These are phyloP conservation scores for Fusarium pininemorale DNA, from an alignment of 2,329 filamentous ascomycete genomes.

Conservation along the genomic window DNA sequence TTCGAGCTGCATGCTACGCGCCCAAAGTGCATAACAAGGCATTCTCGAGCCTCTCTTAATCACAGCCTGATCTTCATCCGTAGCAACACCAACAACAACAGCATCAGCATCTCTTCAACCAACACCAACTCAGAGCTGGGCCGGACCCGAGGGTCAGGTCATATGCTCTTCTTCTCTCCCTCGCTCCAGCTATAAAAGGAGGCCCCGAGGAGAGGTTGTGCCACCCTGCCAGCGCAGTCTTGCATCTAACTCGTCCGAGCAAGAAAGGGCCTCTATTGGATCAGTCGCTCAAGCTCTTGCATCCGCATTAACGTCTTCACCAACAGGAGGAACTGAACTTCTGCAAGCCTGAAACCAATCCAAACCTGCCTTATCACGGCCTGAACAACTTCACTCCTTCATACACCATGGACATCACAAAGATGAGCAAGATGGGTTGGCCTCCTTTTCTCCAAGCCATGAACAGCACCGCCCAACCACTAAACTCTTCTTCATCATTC, in stretches of 20 bases:
- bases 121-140: neutral
- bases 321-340: neutral
- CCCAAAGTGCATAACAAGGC: neutral
- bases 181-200: slow-evolving; percentile 4
- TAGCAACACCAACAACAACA: neutral
- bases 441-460: slow-evolving; percentile 42
- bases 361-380: neutral
- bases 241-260: slow-evolving; percentile 5
- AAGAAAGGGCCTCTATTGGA: neutral
- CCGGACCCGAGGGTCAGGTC: neutral
- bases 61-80: neutral
- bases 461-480: slow-evolving; percentile 28
- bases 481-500: slow-evolving; percentile 36
- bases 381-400: neutral
- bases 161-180: neutral
- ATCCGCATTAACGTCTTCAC: neutral
- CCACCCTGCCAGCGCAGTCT: slow-evolving; percentile 31
- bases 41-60: neutral
- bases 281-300: neutral
- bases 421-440: slow-evolving; percentile 41
- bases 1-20: neutral
- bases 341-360: neutral
- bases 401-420: slow-evolving; percentile 38
- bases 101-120: neutral
- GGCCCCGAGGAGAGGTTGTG: slow-evolving; percentile 9